Evolutionary conservation across 2,329 filamentous ascomycete genomes (phyloP), one percentile per base, ranked within the genome.

Genomic region (Macrophomina pseudophaseolina): DNA sequence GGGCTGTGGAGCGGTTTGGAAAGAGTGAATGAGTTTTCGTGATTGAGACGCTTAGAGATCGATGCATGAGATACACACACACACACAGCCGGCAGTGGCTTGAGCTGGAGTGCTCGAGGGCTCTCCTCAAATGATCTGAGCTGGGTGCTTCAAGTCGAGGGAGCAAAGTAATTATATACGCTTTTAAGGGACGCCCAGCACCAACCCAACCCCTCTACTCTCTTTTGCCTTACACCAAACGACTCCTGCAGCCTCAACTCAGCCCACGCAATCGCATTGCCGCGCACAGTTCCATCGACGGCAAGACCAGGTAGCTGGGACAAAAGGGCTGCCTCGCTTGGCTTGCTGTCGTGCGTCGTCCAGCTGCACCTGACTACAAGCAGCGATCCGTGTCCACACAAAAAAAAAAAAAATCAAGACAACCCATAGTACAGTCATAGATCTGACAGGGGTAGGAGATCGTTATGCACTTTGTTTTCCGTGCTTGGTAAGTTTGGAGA

Each of bases 261-360:
- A 38, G 4, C 35, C 35, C 35, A 3, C 35, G 11, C 35, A 38
- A 23, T 12, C 35, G 35, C 52, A 54, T n/a, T 14, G 42, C 42
- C 42, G 42, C 51, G 28, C 48, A 52, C 28, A 18, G 16, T 32
- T 32, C 11, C 30, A 33, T 32, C 28, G 5, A 53, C 35, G 35
- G 16, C 42, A 9, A 44, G 16, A 54, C 52, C 52, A 18, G 52
- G 52, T 54, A 23, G 23, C 52, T 16, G 52, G 52, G 52, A 40
- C 52, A n/a, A 35, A 54, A 54, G 16, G 33, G 33, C 51, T 53
- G 30, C 23, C 51, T 53, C 51, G 51, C 51, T 53, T 53, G 51
- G 51, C 52, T 54, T 40, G 52, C 14, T 1, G 33, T 54, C 52
- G 52, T 54, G n/a, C 49, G 33, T n/a, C 8, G 52, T 35, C n/a